These are phyloP conservation scores for Chrysosporium queenslandicum DNA, from an alignment of 2,329 filamentous ascomycete species.

Conservation along the genomic window DNA sequence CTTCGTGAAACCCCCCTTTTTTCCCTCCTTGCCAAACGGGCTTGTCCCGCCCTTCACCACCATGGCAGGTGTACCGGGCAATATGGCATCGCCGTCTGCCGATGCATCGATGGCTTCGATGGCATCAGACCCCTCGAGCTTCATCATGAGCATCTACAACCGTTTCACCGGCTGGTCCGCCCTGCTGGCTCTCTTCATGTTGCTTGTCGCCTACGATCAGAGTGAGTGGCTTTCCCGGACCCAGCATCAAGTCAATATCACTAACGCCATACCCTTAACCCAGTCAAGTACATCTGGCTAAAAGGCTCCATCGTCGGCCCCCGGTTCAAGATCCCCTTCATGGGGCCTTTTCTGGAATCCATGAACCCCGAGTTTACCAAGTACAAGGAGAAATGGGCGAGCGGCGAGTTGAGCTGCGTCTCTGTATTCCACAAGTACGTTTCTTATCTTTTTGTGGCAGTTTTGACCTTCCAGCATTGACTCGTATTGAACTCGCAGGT, in stretches of 20 bases:
- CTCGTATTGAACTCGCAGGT: conserved; percentile 44
- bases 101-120: conserved; percentile 51
- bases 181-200: conserved; percentile 57
- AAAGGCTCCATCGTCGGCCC: conserved; percentile 71
- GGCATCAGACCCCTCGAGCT: conserved; percentile 37
- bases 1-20: neutral
- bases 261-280: neutral
- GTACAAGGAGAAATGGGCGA: conserved; percentile 87
- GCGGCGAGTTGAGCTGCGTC: conserved; percentile 86
- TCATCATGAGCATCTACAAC: conserved; percentile 47
- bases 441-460: neutral
- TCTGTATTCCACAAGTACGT: conserved; percentile 97
- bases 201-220: conserved; percentile 79
- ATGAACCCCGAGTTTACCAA: conserved; percentile 83
- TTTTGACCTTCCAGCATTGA: neutral
- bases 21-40: neutral
- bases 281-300: conserved; percentile 63
- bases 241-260: too few relatives aligned
- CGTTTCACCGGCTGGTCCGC: conserved; percentile 56
- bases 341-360: conserved; percentile 91
- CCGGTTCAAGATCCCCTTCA: conserved; percentile 67
- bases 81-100: conserved; percentile 60
- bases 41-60: conserved; percentile 4
- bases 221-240: conserved; percentile 58
- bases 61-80: conserved; percentile 49